Base-by-base conservation (phyloP, 176 grass and related monocot species). In the Calamus simplicifolius region DNA sequence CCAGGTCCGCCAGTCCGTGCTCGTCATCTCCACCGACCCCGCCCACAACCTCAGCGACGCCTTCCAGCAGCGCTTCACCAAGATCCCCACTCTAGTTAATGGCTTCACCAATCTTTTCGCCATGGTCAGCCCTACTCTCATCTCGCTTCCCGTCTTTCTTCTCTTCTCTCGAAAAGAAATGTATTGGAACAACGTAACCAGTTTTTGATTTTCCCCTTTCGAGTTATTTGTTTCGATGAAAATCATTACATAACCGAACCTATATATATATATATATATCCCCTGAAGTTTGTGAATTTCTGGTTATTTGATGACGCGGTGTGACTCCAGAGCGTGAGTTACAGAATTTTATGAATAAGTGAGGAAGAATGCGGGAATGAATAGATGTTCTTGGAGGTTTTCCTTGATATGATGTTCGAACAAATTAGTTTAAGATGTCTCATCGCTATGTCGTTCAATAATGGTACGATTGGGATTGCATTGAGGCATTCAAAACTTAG, bases 41-140 rank as follows among this genome's bases (percentile, higher is more conserved):
- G 94, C 94, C 4, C 94, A 99, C 72, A 99, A 99, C 73, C 84
- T 99, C 71, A 93, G 88, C 81, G 94, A 99, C 76, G 88, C 94
- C 48, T 99, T 99, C 77, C 85, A 99, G 76, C 94, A 99, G 73
- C 87, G 94, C 56, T 99, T 99, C 73, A 93, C 94, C 81, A 93
- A 93, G 81, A 85, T 99, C 85, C 94, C 94, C 79, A 99, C 94
- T 54, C 88, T 92, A 72, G 88, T 99, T 59, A 74, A 82, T 54
- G 94, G 94, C 60, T 99, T 99, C 81, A 66, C 81, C 69, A 99
- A 99, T 48, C 87, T 99, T 67, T 99, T 81, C 62, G 94, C 94
- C 62, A 99, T 99, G 94, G 94, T 99, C 72, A 26, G 12, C 19
- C 23, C n/a, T 50, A 52, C 18, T 21, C 58, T 52, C 23, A 8